Conservation (phyloP, 2,329 filamentous ascomycete species). For the Volutella citrinella region DNA sequence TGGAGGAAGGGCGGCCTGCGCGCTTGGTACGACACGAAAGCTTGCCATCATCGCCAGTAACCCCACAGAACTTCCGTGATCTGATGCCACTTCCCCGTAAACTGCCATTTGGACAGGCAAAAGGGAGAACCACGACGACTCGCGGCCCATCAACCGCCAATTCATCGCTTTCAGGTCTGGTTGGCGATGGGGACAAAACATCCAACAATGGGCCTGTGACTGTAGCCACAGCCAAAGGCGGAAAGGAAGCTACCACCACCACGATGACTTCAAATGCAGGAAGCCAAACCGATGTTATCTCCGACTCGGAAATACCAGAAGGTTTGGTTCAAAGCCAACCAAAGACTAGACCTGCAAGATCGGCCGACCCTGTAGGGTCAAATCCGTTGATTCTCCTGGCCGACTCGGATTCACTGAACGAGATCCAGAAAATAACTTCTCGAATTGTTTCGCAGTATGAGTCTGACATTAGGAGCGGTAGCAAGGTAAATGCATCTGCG, state of each 20-base stretch:
- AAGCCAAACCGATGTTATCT: not conserved
- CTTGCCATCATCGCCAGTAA: no score
- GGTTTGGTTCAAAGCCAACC: not conserved
- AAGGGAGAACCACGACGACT: not conserved
- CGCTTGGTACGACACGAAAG: conserved; percentile 1
- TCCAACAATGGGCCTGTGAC: no score
- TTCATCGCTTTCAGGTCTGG: no score
- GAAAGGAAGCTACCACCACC: not conserved
- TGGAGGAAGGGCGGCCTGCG: no score
- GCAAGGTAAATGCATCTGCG: conserved; percentile 20
- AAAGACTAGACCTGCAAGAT: not conserved
- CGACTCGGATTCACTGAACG: conserved; percentile 19
- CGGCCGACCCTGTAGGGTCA: not conserved
- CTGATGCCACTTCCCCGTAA: conserved; percentile 29
- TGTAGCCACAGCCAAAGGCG: no score
- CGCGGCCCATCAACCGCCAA: no score
- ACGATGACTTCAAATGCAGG: not conserved
- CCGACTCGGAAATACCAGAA: not conserved
- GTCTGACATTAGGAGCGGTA: conserved; percentile 23
- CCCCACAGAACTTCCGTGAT: conserved; percentile 19
- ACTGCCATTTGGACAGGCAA: conserved; percentile 24
- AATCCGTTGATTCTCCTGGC: conserved; percentile 21
- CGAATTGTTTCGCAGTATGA: conserved; percentile 31
- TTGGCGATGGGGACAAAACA: no score
- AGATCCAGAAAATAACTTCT: conserved; percentile 23